Conservation (phyloP, 2,329 filamentous ascomycete genomes). For the Penicillium palitans region DNA sequence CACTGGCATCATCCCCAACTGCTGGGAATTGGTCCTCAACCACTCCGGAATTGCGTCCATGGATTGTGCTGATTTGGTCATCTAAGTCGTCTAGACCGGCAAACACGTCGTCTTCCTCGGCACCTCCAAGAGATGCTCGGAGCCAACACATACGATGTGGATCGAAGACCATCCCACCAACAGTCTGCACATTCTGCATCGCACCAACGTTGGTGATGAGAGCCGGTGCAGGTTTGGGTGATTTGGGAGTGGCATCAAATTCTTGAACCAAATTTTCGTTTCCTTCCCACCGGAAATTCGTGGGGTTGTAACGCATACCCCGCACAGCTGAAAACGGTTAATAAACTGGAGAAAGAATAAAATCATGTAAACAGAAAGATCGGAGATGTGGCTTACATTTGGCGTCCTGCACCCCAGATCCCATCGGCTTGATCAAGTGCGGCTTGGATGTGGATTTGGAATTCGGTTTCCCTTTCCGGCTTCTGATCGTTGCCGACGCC, state of each 20-base stretch:
- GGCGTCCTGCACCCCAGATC: conserved; percentile 67
- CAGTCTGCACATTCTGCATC: conserved; percentile 84
- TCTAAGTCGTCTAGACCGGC: conserved; percentile 92
- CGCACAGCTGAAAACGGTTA: conserved; percentile 65
- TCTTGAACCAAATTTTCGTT: conserved; percentile 80
- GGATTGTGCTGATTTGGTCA: conserved; percentile 52
- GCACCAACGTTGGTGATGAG: conserved; percentile 88
- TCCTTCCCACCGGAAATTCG: conserved; percentile 87
- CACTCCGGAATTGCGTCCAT: conserved; percentile 25
- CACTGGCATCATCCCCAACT: conserved; percentile 44
- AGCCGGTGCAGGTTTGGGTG: conserved; percentile 55
- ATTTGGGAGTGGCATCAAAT: conserved; percentile 63
- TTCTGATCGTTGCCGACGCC: conserved; percentile 51
- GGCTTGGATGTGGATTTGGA: conserved; percentile 60
- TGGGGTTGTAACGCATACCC: conserved; percentile 94
- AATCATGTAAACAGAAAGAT: neutral
- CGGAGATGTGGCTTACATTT: conserved; percentile 65
- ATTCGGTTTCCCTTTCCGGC: conserved; percentile 41
- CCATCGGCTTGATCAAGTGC: conserved; percentile 83
- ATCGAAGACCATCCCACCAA: conserved; percentile 98
- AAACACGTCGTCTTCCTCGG: conserved; percentile 88
- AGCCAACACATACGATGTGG: conserved; percentile 98
- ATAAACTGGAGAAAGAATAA: neutral
- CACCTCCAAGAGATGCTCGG: conserved; percentile 58
- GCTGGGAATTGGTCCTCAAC: conserved; percentile 29